Evolutionary conservation across 768 basidiomycete species (phyloP).

Genomic region (Serpula lacrymans): DNA sequence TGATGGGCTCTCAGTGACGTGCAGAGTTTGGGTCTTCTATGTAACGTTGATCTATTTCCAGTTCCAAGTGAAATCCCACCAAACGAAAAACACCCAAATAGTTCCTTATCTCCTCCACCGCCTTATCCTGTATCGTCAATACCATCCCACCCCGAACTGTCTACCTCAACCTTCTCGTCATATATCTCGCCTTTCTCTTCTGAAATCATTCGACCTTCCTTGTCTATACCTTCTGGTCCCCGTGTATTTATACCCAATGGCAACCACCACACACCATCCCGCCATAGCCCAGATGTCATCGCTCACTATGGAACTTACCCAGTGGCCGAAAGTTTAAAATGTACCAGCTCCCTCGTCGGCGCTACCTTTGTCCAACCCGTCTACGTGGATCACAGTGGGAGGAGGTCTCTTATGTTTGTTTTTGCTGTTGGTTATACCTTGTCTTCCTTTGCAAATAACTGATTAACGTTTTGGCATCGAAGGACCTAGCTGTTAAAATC

Average conservation of each 20-base stretch:
- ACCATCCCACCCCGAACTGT: constrained; percentile 7
- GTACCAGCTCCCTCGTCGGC: constrained; percentile 55
- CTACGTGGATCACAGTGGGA: constrained; percentile 50
- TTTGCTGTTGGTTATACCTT: constrained; percentile 48
- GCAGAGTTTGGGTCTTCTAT: constrained; percentile 64
- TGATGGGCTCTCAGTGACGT: constrained; percentile 52
- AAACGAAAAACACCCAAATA: constrained; percentile 13
- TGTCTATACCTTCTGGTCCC: neutral
- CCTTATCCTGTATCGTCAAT: constrained; percentile 8
- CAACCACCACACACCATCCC: constrained; percentile 20
- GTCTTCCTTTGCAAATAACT: constrained; percentile 4
- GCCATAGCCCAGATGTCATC: constrained; percentile 34
- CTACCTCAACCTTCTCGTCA: neutral
- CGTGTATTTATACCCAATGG: constrained; percentile 14
- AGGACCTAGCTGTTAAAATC: constrained; percentile 68
- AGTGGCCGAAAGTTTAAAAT: constrained; percentile 41
- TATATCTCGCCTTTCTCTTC: neutral
- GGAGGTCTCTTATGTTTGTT: constrained; percentile 54
- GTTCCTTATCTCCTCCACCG: constrained; percentile 8
- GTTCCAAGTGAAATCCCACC: constrained; percentile 33
- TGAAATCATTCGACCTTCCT: neutral
- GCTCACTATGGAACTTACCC: constrained; percentile 38
- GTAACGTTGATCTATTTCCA: constrained; percentile 76
- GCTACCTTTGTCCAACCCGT: constrained; percentile 59
- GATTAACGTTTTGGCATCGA: constrained; percentile 6